Base-by-base conservation (phyloP, 768 basidiomycete genomes). In the Suillus americanus region DNA sequence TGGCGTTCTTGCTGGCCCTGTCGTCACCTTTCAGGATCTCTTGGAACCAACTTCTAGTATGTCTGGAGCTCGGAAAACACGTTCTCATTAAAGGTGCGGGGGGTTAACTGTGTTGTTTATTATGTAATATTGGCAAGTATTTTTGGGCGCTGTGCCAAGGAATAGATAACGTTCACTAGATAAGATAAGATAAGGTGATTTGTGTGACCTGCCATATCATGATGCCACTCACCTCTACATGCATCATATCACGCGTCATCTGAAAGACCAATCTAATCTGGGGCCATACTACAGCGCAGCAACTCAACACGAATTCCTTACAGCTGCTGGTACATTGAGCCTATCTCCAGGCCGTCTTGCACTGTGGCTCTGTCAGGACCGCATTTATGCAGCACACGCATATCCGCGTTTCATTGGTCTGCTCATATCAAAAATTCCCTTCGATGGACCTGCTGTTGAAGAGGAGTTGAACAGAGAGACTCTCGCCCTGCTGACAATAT, bases 21-120 rank as follows among this genome's bases (percentile, higher is more conserved):
- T 95, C 91, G 88, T 87, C 91, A 7, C 69, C 85, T 7, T 88
- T 88, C 8, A 82, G 95, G 90, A 13, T 93, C 94, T 23, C 82
- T 97, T n/a, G 97, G 98, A 73, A 96, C 95, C 37, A 86, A 94
- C 68, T 86, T 97, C 5, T 97, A n/a, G n/a, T n/a, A n/a, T n/a
- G 78, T 98, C 33, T 98, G 92, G 88, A 88, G 89, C 67, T 86
- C 94, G 37, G 79, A 79, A 51, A 78, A 86, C 74, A 69, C 68
- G 86, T 95, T 41, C 83, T 88, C 33, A 88, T 98, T 74, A 90
- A 89, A 81, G 95, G 95, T 66, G 94, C 92, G 1, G 88, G 88
- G 96, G 9, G 90, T 94, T 3, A 89, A 88, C 65, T 83, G 84
- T 23, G 94, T 95, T 6, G 79, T 88, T 51, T n/a, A n/a, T n/a